Conservation (phyloP, 2,329 filamentous ascomycete genomes). For the Fusarium sp. region DNA sequence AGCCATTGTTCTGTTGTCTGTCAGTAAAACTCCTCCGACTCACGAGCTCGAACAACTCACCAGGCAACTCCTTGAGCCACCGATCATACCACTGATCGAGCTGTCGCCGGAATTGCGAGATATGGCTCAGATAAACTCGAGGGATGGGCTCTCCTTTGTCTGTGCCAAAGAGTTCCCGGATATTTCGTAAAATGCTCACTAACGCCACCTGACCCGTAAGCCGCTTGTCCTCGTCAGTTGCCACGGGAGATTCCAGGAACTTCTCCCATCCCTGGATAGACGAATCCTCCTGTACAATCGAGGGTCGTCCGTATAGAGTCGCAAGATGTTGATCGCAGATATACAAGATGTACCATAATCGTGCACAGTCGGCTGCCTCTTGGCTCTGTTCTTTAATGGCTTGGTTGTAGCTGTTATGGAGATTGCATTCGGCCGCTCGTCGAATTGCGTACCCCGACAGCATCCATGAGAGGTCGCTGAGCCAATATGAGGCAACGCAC, state of each 20-base stretch:
- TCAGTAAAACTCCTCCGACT: neutral
- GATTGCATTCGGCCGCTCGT: constrained; percentile 64
- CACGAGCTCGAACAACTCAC: constrained; percentile 30
- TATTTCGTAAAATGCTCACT: constrained; percentile 70
- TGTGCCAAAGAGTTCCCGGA: constrained; percentile 70
- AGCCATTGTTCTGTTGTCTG: constrained; percentile 55
- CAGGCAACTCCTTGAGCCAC: constrained; percentile 54
- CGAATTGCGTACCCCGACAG: constrained; percentile 70
- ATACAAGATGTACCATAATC: constrained; percentile 74
- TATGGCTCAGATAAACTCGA: constrained; percentile 67
- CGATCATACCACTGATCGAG: constrained; percentile 58
- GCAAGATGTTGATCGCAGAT: constrained; percentile 75
- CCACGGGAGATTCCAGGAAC: constrained; percentile 67
- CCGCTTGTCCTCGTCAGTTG: constrained; percentile 69
- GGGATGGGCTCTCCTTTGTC: constrained; percentile 69
- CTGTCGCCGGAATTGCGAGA: constrained; percentile 53
- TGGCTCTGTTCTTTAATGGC: constrained; percentile 57
- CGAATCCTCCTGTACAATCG: constrained; percentile 71
- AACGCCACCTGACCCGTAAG: constrained; percentile 73
- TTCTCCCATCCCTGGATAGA: constrained; percentile 71
- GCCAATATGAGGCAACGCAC: constrained; percentile 75
- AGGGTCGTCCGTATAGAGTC: constrained; percentile 72
- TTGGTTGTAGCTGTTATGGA: constrained; percentile 60
- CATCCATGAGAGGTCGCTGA: constrained; percentile 75
- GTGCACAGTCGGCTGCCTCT: constrained; percentile 67